phyloP scores from a whole-genome alignment of 2,329 filamentous ascomycete species.

The Cladosporium sp. region DNA sequence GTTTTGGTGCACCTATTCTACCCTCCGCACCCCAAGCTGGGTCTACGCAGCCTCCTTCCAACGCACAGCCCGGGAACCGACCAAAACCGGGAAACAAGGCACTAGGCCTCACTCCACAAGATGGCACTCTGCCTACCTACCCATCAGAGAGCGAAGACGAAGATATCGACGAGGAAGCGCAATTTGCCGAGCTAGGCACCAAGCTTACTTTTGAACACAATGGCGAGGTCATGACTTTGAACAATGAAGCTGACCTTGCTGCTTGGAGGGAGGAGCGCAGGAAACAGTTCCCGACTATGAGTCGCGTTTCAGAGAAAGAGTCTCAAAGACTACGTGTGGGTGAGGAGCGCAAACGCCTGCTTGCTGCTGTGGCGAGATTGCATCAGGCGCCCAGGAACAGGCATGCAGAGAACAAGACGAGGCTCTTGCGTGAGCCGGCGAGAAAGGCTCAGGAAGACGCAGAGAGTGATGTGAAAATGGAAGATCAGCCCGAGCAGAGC shows the following conservation, averaged over 20 bases:
- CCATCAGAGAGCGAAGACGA: conserved; percentile 20
- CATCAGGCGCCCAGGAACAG: conserved; percentile 6
- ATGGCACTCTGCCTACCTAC: neutral
- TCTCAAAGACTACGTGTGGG: conserved; percentile 27
- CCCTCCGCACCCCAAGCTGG: conserved; percentile 17
- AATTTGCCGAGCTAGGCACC: conserved; percentile 31
- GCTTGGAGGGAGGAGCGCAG: conserved; percentile 77
- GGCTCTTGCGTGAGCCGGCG: neutral
- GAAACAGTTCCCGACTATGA: conserved; percentile 73
- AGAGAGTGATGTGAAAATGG: neutral
- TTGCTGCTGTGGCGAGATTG: conserved; percentile 18
- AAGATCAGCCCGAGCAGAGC: neutral
- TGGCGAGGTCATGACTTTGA: conserved; percentile 50
- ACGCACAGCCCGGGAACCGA: neutral
- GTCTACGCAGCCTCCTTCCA: conserved; percentile 2
- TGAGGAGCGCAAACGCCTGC: conserved; percentile 30
- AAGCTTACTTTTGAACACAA: conserved; percentile 48
- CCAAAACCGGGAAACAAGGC: neutral
- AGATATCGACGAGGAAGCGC: conserved; percentile 64
- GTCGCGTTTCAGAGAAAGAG: conserved; percentile 56
- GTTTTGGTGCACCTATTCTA: conserved; percentile 24
- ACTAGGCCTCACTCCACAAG: conserved; percentile 9
- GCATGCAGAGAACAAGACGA: neutral
- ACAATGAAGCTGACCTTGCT: conserved; percentile 62
- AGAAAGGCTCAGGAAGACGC: neutral